Evolutionary conservation across 169 alveolate species (phyloP), one percentile per base, ranked within the genome.

Genomic region (Cyclospora cayetanensis): DNA sequence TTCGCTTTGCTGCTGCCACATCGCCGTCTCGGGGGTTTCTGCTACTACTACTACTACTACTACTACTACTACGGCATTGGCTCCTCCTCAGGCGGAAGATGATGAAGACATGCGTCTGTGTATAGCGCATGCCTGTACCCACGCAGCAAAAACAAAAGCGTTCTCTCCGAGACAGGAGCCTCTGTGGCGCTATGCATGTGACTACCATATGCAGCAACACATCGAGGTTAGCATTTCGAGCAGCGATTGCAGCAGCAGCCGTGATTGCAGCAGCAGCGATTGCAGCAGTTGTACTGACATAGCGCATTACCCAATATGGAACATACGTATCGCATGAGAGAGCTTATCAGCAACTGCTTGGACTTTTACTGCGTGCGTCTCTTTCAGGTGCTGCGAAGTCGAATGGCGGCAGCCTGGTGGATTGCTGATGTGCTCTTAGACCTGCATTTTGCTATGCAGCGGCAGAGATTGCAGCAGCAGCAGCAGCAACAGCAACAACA

Each of bases 1-100:
- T 65, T 37, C 74, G 1, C 77, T 93, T 50, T 93, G 95, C 87
- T 41, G 87, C 68, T 43, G 87, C 87, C 65, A 46, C 42, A 68
- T 46, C 43, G 66, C 68, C 25, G 89, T 74, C 34, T 29, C 52
- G 39, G 87, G 4, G 43, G 66, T 31, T 18, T 5, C 60, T 37
- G 60, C 60, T 11, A 20, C 84, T 1, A 60, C 35, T 72, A 60
- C 84, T 37, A n/a, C 55, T 18, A 60, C 55, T 20, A 31, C 72
- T 60, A 31, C 12, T 18, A 18, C 60, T 50, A 29, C 74, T 63
- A 29, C 18, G 34, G n/a, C 29, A 5, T 63, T n/a, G 11, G 74
- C 74, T 18, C 35, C 74, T 18, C 35, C 18, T 18, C 35, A 9
- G 12, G n/a, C 18, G 74, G 74, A n/a, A n/a, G 74, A n/a, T 0